These are phyloP conservation scores for Suaeda aralocaspica DNA, from an alignment of 148 eudicot genomes.

Conservation along the genomic window DNA sequence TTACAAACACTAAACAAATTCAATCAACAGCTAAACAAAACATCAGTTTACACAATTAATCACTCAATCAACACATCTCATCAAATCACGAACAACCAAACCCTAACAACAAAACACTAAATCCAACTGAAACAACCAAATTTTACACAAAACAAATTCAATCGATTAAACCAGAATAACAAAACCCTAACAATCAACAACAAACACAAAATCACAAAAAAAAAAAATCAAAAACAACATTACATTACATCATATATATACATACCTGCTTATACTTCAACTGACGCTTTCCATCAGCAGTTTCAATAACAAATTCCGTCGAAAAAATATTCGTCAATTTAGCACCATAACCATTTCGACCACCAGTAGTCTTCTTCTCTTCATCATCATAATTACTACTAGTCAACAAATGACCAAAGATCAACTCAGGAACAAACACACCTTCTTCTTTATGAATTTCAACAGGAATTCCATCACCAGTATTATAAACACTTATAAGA, in stretches of 20 bases:
- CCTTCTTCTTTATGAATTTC: slow-evolving; percentile 88
- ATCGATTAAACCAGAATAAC: too few species aligned
- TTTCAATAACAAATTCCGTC: slow-evolving; percentile 77
- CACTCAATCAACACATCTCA: too few species aligned
- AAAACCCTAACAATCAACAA: background rate
- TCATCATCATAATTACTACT: slow-evolving; percentile 84
- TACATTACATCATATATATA: slow-evolving; percentile 4
- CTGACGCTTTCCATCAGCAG: slow-evolving; percentile 84
- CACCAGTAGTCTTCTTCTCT: slow-evolving; percentile 96
- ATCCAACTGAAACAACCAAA: background rate
- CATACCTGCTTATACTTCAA: slow-evolving; percentile 82
- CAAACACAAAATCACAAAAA: background rate
- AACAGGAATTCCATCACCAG: slow-evolving; percentile 87
- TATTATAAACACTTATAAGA: slow-evolving; percentile 58
- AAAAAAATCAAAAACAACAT: slow-evolving; percentile 46
- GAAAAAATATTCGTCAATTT: slow-evolving; percentile 91
- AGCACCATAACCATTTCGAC: slow-evolving; percentile 94
- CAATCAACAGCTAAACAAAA: too few species aligned
- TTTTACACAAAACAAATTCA: background rate
- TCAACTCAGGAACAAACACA: slow-evolving; percentile 91
- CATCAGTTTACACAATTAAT: too few species aligned
- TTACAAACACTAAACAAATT: background rate
- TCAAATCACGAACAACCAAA: too few species aligned
- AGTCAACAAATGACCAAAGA: slow-evolving; percentile 87
- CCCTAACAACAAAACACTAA: background rate